Evolutionary conservation across 2,329 filamentous ascomycete genomes (phyloP).

Genomic region (Biscogniauxia sp.): DNA sequence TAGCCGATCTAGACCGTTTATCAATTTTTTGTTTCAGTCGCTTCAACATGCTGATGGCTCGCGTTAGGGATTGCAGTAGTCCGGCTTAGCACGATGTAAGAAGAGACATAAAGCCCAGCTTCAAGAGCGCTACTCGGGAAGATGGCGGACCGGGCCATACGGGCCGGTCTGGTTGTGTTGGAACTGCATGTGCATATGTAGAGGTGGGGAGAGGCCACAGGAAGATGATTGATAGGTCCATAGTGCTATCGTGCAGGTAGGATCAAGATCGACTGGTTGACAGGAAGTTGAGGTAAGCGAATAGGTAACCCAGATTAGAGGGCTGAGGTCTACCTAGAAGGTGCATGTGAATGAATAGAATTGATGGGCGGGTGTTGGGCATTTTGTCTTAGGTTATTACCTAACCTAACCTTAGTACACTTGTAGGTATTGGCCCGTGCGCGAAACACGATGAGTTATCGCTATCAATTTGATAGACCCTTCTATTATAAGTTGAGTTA

Average conservation of each 20-base stretch:
- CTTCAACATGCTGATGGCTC: not conserved
- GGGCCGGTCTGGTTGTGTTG: not conserved
- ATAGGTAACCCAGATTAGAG: not conserved
- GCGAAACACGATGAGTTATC: too few species aligned
- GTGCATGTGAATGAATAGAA: too few species aligned
- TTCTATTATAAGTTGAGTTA: too few species aligned
- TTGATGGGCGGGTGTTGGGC: too few species aligned
- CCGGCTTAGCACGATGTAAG: not conserved
- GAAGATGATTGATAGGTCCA: not conserved
- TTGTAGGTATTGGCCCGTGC: too few species aligned
- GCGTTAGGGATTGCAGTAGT: not conserved
- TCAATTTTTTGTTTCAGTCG: conserved; percentile 1
- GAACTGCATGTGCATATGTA: not conserved
- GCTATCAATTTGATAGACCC: too few species aligned
- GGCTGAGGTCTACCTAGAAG: not conserved
- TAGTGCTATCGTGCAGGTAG: not conserved
- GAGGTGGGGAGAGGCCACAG: not conserved
- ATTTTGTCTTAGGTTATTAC: too few species aligned
- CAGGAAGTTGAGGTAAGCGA: not conserved
- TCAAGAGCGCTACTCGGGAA: not conserved
- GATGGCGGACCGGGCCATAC: not conserved
- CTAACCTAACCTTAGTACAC: too few species aligned
- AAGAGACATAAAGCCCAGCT: not conserved
- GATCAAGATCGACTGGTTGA: not conserved
- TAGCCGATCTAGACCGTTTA: not conserved